Evolutionary conservation across 1,284 basidiomycete species (phyloP), one percentile per base, ranked within the genome.

Genomic region (Fomitiporia mediterranea): DNA sequence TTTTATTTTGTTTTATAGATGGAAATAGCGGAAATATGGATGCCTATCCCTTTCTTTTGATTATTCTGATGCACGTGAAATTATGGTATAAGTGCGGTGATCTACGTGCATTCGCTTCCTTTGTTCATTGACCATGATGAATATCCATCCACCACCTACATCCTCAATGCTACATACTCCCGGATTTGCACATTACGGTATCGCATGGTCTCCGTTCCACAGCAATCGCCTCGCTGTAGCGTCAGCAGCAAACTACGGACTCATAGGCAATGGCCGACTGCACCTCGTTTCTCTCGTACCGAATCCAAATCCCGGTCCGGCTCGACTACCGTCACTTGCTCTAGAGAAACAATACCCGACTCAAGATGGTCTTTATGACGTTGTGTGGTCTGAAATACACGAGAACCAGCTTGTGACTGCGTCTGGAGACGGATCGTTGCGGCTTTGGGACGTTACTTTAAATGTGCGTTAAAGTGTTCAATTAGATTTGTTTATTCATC

Each of bases 181-280:
- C 23, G 85, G 85, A 5, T 97, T 91, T 70, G 87, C 95, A 0
- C 94, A 96, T 69, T 96, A 97, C 69, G 74, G 83, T 2, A 65
- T 97, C 38, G 83, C 89, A 6, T 98, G 92, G 87, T 96, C 93
- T 0, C 96, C 96, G 3, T 98, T 97, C 70, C 91, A 91, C 69
- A 86, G 83, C 11, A 76, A 80, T 15, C 80, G 85, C 23, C 71
- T 98, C 27, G 96, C 95, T 0, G 76, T 97, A 17, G 94, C 94
- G 4, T 92, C 91, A 1, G 81, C 94, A 0, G 92, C 95, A 34
- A 98, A 98, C 72, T 98, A 93, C 70, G 95, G 96, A 2, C 78
- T 98, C 3, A 89, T 98, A 25, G 96, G 96, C 15, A 98, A 98
- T 70, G 96, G 96, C 1, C 78, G 93, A 28, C 69, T 96, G 43